These are phyloP conservation scores for Bipolaris victoriae DNA, from an alignment of 2,329 filamentous ascomycete species.

Conservation along the genomic window DNA sequence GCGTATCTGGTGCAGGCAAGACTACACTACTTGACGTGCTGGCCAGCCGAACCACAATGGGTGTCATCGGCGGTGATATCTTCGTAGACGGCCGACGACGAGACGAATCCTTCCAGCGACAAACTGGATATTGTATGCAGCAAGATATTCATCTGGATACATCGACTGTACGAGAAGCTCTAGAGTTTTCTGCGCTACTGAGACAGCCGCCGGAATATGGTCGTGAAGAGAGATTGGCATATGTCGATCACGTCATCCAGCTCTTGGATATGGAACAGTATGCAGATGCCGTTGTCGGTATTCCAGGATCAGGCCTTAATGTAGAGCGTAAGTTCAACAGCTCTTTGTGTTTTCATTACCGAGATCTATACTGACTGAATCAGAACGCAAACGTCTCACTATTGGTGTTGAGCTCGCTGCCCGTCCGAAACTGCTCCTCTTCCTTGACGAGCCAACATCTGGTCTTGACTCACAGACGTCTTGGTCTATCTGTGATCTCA, in stretches of 20 bases:
- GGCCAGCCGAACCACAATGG: constrained; percentile 76
- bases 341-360: background rate
- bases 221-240: constrained; percentile 22
- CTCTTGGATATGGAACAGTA: constrained; percentile 76
- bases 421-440: constrained; percentile 37
- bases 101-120: constrained; percentile 74
- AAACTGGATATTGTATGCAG: constrained; percentile 65
- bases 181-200: constrained; percentile 81
- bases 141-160: constrained; percentile 65
- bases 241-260: constrained; percentile 82
- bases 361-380: constrained; percentile 5
- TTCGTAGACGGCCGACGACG: constrained; percentile 68
- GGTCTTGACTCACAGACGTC: constrained; percentile 83
- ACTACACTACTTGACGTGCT: constrained; percentile 84
- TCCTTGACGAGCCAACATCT: constrained; percentile 76
- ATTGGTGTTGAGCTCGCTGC: constrained; percentile 57
- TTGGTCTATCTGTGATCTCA: constrained; percentile 82
- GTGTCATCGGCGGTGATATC: constrained; percentile 81
- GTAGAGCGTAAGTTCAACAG: constrained; percentile 51
- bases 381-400: constrained; percentile 65
- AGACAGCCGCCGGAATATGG: constrained; percentile 28
- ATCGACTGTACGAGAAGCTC: constrained; percentile 69
- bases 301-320: constrained; percentile 28
- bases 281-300: constrained; percentile 27
- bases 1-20: constrained; percentile 73